phyloP scores from a whole-genome alignment of 2,329 filamentous ascomycete genomes.

The Myriosclerotinia duriaeana region DNA sequence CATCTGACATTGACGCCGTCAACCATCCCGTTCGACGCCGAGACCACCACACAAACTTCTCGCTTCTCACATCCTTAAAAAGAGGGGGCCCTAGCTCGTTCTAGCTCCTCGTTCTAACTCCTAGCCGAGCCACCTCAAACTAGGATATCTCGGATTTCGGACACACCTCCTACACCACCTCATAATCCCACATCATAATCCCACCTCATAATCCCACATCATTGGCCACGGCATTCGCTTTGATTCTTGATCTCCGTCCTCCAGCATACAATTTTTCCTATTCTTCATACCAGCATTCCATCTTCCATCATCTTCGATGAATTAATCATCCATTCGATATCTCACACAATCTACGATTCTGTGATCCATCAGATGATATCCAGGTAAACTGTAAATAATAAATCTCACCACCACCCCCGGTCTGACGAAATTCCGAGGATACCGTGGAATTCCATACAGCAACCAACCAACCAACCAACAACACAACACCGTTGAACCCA shows the following conservation, averaged over 20 bases:
- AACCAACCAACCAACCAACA: neutral
- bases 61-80: slow-evolving; percentile 13
- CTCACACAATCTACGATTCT: neutral
- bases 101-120: too few relatives aligned
- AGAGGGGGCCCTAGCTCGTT: slow-evolving; percentile 6
- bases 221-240: slow-evolving; percentile 1
- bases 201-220: too few relatives aligned
- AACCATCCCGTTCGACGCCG: neutral
- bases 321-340: neutral
- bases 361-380: neutral
- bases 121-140: neutral
- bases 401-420: too few relatives aligned
- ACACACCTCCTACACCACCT: neutral
- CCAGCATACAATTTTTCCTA: too few relatives aligned
- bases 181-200: too few relatives aligned
- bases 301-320: neutral
- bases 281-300: too few relatives aligned
- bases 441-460: too few relatives aligned
- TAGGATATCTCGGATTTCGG: neutral
- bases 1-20: neutral
- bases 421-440: neutral
- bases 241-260: too few relatives aligned
- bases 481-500: neutral
- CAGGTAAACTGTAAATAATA: neutral
- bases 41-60: neutral